A percentile compares a stretch with the other conserved stretches of the same genome.
Conservation (phyloP, 2,329 filamentous ascomycete species). For the Zasmidium citrigriseum region DNA sequence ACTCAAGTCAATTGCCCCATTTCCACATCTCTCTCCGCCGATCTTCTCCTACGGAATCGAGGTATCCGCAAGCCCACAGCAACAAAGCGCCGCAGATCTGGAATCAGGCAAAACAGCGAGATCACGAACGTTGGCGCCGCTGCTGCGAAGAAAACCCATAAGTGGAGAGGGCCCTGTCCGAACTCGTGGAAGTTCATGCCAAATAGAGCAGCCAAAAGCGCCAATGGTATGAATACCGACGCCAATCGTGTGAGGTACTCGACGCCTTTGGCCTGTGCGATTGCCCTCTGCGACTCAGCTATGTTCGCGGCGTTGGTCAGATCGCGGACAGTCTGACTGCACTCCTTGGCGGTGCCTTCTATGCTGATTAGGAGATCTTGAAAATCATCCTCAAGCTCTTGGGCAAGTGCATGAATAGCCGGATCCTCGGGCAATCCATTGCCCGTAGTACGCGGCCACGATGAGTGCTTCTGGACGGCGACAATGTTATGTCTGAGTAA, state of each 20-base stretch:
- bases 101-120: not conserved
- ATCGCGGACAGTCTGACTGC: not conserved
- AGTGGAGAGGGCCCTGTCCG: slow-evolving; percentile 1
- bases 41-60: not conserved
- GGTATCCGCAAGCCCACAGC: not conserved
- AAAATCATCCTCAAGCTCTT: not conserved
- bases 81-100: not conserved
- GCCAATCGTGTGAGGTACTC: slow-evolving; percentile 5
- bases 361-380: not conserved
- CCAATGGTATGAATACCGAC: slow-evolving; percentile 6
- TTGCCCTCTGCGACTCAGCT: not conserved
- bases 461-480: not conserved
- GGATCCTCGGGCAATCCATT: not conserved
- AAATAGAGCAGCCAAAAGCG: not conserved
- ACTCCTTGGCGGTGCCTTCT: not conserved
- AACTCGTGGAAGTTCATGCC: slow-evolving; percentile 7
- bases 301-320: not conserved
- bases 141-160: not conserved
- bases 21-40: not conserved
- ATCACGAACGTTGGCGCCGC: not conserved
- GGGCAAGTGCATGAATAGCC: not conserved
- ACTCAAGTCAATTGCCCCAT: not conserved
- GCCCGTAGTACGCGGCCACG: not conserved
- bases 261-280: not conserved
- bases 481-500: not conserved